Base-by-base conservation (phyloP, 1,139 yeast genomes). In the Tardiomyces blankii region DNA sequence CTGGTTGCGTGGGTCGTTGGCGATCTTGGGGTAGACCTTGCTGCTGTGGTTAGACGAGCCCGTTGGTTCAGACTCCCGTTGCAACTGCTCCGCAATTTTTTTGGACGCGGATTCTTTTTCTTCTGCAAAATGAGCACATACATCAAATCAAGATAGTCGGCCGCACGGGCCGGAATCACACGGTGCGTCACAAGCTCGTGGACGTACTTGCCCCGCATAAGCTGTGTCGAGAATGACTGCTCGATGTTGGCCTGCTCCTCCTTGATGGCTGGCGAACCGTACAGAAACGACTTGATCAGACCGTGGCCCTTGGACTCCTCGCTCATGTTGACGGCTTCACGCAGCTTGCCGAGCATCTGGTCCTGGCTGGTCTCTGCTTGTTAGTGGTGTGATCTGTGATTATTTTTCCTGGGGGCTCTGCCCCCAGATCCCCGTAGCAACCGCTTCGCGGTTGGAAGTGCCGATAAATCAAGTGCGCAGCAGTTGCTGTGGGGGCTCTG, bases 161-260 rank as follows among this genome's bases (percentile, higher is more conserved):
- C 54, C n/a, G 68, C 58, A 46, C 52, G 51, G 14, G 57, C 59
- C 1, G 73, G 70, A 14, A 54, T 46, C 16, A 68, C 73, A 42
- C 61, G 57, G 53, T 68, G 73, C 23, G 60, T 53, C 28, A 59
- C 61, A 38, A 68, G 56, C 50, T 68, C 73, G 50, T 68, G 73
- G 25, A 68, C 72, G 50, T 65, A 66, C 51, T 67, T 65, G 30
- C 72, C 73, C 16, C 72, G 59, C 61, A 61, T 62, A 45, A 68
- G 55, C 44, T 57, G 61, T 47, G 59, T 57, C 27, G 70, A 65
- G 51, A 63, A 67, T 28, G 65, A 62, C 48, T 55, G 56, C 48
- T 65, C 69, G 48, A 60, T 53, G 43, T 61, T 63, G 46, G 59
- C 55, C 39, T 59, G 65, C 49, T 66, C 70, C 41, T 54, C 48